Conservation (phyloP, 352 stramenopile species). For the Pythium coloratum region DNA sequence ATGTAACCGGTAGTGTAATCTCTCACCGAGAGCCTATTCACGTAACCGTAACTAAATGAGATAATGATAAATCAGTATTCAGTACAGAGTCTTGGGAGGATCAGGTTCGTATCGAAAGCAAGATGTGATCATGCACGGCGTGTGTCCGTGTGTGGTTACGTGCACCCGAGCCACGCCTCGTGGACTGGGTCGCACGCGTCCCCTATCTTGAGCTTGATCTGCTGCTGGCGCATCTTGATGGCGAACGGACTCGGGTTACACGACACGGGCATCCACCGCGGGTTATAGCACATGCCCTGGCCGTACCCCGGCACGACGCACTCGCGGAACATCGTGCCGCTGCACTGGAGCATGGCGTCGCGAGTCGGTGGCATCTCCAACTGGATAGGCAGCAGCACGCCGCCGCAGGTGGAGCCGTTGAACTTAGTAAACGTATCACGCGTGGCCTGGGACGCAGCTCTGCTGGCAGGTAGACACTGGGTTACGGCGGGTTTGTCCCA, state of each 20-base stretch:
- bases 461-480: neutral
- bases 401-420: neutral
- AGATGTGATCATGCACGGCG: too few relatives aligned
- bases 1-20: too few relatives aligned
- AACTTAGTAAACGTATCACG: conserved; percentile 7
- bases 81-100: too few relatives aligned
- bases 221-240: conserved; percentile 13
- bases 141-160: too few relatives aligned
- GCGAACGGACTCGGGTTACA: conserved; percentile 11
- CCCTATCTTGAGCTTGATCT: conserved; percentile 4
- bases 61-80: too few relatives aligned
- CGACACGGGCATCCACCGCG: conserved; percentile 14
- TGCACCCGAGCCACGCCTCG: conserved; percentile 15
- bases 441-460: neutral
- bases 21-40: too few relatives aligned
- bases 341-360: conserved; percentile 33
- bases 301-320: conserved; percentile 19
- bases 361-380: neutral
- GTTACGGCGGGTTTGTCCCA: conserved; percentile 3
- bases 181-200: neutral
- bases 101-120: too few relatives aligned
- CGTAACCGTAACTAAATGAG: too few relatives aligned
- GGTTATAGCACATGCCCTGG: conserved; percentile 19
- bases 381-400: neutral
- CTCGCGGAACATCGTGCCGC: conserved; percentile 42